phyloP scores from a whole-genome alignment of 768 basidiomycete species.

The Leccinum imitatum region DNA sequence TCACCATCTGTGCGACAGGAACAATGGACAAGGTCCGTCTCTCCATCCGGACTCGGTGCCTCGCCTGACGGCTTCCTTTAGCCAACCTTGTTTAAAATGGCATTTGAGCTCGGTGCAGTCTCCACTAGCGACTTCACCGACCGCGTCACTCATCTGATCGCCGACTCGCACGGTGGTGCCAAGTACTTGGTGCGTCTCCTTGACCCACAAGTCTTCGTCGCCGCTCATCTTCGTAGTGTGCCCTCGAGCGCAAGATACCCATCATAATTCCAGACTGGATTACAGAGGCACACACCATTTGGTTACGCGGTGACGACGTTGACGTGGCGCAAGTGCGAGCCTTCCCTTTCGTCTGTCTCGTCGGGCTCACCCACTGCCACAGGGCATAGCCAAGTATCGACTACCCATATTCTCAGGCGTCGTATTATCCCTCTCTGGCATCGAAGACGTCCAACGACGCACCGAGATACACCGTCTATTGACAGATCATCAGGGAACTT shows the following conservation, averaged over 20 bases:
- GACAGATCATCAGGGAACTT: slow-evolving; percentile 59
- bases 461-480: slow-evolving; percentile 64
- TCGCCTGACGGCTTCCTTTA: slow-evolving; percentile 27
- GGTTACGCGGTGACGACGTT: slow-evolving; percentile 81
- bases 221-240: slow-evolving; percentile 54
- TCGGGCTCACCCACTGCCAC: background rate
- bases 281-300: slow-evolving; percentile 61
- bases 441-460: slow-evolving; percentile 59
- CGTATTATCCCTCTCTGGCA: slow-evolving; percentile 72
- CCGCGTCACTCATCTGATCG: slow-evolving; percentile 84
- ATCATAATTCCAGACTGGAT: slow-evolving; percentile 83
- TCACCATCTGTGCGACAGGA: slow-evolving; percentile 75
- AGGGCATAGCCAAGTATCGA: slow-evolving; percentile 62
- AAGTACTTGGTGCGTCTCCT: slow-evolving; percentile 69
- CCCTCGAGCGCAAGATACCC: slow-evolving; percentile 75
- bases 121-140: slow-evolving; percentile 75
- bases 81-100: slow-evolving; percentile 73
- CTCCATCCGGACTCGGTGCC: slow-evolving; percentile 6
- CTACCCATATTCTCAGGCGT: slow-evolving; percentile 75
- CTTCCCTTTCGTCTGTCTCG: background rate
- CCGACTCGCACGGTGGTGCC: slow-evolving; percentile 73
- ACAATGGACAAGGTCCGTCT: slow-evolving; percentile 69
- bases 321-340: slow-evolving; percentile 56
- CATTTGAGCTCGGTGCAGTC: slow-evolving; percentile 76
- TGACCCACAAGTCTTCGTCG: background rate